A percentile compares a stretch with the other conserved stretches of the same genome.
phyloP scores from a whole-genome alignment of 129 eudicot genomes.

The Calendula officinalis region DNA sequence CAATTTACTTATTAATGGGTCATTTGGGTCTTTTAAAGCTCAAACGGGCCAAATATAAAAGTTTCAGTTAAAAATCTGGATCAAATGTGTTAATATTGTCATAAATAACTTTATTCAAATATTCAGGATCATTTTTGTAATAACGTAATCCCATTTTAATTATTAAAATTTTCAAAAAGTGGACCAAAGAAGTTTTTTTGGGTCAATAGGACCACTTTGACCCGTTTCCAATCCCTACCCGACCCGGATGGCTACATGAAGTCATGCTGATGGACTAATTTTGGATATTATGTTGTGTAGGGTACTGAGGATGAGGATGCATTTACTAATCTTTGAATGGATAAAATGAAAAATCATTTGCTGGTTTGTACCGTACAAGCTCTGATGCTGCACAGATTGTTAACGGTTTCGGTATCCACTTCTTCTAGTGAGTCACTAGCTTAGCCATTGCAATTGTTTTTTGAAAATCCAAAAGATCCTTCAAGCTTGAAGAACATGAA shows the following conservation, averaged over 20 bases:
- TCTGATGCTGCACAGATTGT: slow-evolving; percentile 1
- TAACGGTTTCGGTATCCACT: neutral
- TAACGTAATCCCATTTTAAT: too few species aligned
- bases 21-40: neutral
- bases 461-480: neutral
- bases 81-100: neutral
- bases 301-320: slow-evolving; percentile 20
- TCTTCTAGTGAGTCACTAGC: slow-evolving; percentile 1
- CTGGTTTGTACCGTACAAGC: slow-evolving; percentile 8
- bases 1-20: neutral
- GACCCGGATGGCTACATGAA: neutral
- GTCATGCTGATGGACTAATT: neutral
- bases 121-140: too few species aligned
- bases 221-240: neutral
- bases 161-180: neutral
- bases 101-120: too few species aligned
- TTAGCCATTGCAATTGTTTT: neutral
- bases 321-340: slow-evolving; percentile 10
- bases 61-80: neutral
- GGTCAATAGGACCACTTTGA: neutral
- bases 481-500: neutral
- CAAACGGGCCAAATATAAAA: neutral
- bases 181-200: neutral
- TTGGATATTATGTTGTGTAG: slow-evolving; percentile 3
- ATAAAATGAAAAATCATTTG: neutral